Evolutionary conservation across 2,329 filamentous ascomycete species (phyloP).

Genomic region (Tolypocladium amazonense): DNA sequence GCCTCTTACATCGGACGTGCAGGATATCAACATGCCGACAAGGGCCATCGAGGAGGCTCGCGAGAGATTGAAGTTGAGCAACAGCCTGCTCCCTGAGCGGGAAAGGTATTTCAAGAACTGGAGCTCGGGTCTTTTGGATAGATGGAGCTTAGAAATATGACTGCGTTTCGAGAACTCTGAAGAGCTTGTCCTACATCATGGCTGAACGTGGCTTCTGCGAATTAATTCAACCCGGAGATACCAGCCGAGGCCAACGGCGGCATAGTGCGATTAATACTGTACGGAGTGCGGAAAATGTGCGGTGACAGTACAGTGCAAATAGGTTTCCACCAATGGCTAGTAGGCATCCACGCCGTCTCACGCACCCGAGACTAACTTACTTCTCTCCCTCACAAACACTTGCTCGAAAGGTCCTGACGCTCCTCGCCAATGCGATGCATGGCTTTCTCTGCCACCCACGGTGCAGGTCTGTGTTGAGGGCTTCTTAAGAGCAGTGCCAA

Average conservation of each 20-base stretch:
- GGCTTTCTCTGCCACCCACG: neutral
- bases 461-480: neutral
- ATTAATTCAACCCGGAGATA: neutral
- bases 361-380: neutral
- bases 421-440: neutral
- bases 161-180: too few relatives aligned
- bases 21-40: conserved; percentile 45
- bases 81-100: conserved; percentile 38
- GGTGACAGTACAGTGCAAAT: neutral
- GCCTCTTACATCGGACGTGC: conserved; percentile 42
- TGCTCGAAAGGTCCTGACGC: too few relatives aligned
- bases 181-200: neutral
- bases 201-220: neutral
- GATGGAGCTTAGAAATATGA: conserved; percentile 15
- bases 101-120: conserved; percentile 54
- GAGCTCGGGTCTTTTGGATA: conserved; percentile 52
- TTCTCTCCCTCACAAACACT: neutral
- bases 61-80: conserved; percentile 35
- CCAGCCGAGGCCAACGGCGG: neutral
- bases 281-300: neutral
- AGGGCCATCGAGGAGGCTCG: conserved; percentile 36
- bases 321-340: neutral
- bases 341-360: neutral
- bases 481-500: neutral
- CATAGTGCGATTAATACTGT: neutral